phyloP scores from a whole-genome alignment of 495 filamentous ascomycete genomes.

The Annulohypoxylon nitens region DNA sequence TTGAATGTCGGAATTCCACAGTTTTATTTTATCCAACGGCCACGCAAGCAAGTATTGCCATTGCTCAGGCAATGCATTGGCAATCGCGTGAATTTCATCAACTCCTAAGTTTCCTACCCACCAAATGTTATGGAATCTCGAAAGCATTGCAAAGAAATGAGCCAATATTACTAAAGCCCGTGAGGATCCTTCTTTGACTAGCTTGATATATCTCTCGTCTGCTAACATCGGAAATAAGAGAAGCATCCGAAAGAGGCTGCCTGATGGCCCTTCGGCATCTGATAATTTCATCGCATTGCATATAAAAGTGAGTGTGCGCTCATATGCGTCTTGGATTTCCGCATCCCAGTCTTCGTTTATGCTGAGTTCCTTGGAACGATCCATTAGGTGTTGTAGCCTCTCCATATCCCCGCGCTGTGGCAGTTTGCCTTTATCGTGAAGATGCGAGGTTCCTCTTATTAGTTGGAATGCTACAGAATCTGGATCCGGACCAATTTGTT shows the following conservation, averaged over 20 bases:
- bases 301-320: conserved; percentile 51
- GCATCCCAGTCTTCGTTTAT: conserved; percentile 50
- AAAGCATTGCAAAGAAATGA: conserved; percentile 56
- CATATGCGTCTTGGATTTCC: conserved; percentile 52
- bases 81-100: conserved; percentile 55
- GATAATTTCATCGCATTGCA: conserved; percentile 51
- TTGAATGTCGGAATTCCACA: conserved; percentile 1
- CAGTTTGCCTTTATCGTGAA: conserved; percentile 27
- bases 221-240: conserved; percentile 56
- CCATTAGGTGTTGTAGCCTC: conserved; percentile 28
- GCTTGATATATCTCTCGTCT: conserved; percentile 50
- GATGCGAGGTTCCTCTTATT: conserved; percentile 21
- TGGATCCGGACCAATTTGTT: conserved; percentile 38
- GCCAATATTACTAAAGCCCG: conserved; percentile 58
- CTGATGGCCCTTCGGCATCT: conserved; percentile 39
- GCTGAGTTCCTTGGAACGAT: conserved; percentile 17
- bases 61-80: conserved; percentile 50
- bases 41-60: conserved; percentile 58
- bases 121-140: conserved; percentile 53
- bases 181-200: conserved; percentile 53
- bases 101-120: conserved; percentile 53
- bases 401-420: conserved; percentile 7
- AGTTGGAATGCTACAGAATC: conserved; percentile 26
- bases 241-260: conserved; percentile 51
- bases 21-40: conserved; percentile 49